Evolutionary conservation across 495 filamentous ascomycete genomes (phyloP), one percentile per base, ranked within the genome.

Genomic region (Podospora appendiculata): DNA sequence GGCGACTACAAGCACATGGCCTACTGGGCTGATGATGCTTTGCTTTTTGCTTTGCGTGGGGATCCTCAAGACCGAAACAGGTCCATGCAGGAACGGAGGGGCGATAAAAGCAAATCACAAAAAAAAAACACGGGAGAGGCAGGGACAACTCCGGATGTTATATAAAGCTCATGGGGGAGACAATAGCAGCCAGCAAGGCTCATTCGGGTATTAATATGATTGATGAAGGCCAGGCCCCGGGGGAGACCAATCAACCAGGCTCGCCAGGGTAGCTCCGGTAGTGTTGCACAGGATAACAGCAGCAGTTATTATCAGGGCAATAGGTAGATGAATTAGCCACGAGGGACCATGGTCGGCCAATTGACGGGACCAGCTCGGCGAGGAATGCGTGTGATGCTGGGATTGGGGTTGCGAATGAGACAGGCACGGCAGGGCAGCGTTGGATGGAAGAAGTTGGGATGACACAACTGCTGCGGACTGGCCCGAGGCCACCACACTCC

Each of bases 241-340:
- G n/a, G 33, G 14, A 25, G 19, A 38, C 32, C 42, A 52, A 52
- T 52, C 50, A 45, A 53, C 25, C 25, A 12, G 41, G 42, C n/a
- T 46, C 39, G 33, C 38, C 25, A 25, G 25, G 25, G 13, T 38
- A 38, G 13, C 9, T 38, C 36, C 13, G 36, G 36, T 38, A 11
- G 36, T 38, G 36, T 38, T 4, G 36, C 36, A 38, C 36, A 38
- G 13, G 36, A 38, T 38, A 38, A 38, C 36, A 10, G 36, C 13
- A 10, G 10, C 36, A 38, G 25, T 25, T 38, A 38, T 38, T 2
- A 38, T 38, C n/a, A n/a, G n/a, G 36, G 36, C 25, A 25, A 13
- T 38, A 10, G 36, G 13, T 38, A 10, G 36, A 38, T 38, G 9
- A 11, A 38, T 38, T 38, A 38, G 36, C 36, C 36, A 38, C 36